These are phyloP conservation scores for Marasmius oreades DNA, from an alignment of 1,284 basidiomycete genomes.

Conservation along the genomic window DNA sequence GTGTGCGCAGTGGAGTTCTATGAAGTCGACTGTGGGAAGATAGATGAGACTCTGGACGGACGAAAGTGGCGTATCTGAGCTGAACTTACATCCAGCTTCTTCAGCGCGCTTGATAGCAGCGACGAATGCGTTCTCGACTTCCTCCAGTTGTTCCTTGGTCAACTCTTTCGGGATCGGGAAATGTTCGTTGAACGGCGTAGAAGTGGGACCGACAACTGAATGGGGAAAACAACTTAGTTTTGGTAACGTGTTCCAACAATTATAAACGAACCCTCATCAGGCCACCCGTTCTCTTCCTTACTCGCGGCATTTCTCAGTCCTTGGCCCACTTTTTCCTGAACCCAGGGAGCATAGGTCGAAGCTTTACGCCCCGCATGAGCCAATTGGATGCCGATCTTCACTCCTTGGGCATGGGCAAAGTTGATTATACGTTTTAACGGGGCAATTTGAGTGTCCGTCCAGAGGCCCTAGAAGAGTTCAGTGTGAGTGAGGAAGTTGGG, in stretches of 20 bases:
- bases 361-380: constrained; percentile 79
- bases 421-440: constrained; percentile 64
- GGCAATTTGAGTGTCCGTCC: constrained; percentile 67
- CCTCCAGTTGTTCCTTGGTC: constrained; percentile 52
- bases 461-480: constrained; percentile 50
- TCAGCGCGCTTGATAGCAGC: constrained; percentile 61
- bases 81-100: constrained; percentile 54
- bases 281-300: constrained; percentile 58
- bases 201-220: constrained; percentile 36
- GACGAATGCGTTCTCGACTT: constrained; percentile 64
- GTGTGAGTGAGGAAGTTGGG: neutral
- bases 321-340: constrained; percentile 31
- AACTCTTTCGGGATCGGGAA: constrained; percentile 53
- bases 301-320: constrained; percentile 29
- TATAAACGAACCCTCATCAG: constrained; percentile 37
- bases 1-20: constrained; percentile 27
- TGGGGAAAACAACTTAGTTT: constrained; percentile 10
- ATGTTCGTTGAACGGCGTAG: constrained; percentile 41
- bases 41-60: constrained; percentile 4
- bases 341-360: constrained; percentile 60
- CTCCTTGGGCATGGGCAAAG: constrained; percentile 60
- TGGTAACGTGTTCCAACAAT: constrained; percentile 8
- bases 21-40: constrained; percentile 33
- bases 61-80: constrained; percentile 5
- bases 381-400: constrained; percentile 71